Conservation (phyloP, 441 rosid genomes). For the Gossypium davidsonii region DNA sequence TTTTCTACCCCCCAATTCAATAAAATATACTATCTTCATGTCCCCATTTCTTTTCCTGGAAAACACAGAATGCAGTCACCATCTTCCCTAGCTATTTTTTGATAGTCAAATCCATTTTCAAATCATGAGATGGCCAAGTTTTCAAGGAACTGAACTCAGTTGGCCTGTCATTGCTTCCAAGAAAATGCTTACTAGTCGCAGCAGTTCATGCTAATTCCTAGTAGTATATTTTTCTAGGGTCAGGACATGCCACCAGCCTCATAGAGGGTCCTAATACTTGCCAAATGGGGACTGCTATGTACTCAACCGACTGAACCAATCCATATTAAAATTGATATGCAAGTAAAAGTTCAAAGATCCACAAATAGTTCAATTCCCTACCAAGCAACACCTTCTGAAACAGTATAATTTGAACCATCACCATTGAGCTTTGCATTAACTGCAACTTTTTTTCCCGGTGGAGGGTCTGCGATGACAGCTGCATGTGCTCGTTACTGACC, state of each 20-base stretch:
- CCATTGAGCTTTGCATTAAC: background rate
- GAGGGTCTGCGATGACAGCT: background rate
- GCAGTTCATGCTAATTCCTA: background rate
- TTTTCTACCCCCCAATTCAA: background rate
- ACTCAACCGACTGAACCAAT: too few relatives aligned
- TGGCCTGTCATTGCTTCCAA: background rate
- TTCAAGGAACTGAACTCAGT: background rate
- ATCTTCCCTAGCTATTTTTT: background rate
- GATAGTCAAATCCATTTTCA: background rate
- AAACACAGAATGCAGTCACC: background rate
- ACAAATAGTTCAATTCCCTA: background rate
- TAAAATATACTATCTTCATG: background rate
- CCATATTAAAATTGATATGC: background rate
- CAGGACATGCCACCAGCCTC: too few relatives aligned
- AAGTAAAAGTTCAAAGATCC: background rate
- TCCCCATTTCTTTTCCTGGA: slow-evolving; percentile 5
- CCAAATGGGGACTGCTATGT: too few relatives aligned
- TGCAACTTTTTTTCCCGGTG: background rate
- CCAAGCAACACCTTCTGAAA: background rate
- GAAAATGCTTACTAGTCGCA: background rate
- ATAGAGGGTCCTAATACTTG: too few relatives aligned
- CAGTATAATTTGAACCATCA: background rate
- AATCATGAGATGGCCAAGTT: background rate
- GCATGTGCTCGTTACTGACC: background rate
- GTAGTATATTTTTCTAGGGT: background rate